Percentiles rank a stretch among this genome's conserved stretches.
Evolutionary conservation across 1,284 basidiomycete genomes (phyloP).

Genomic region (Cryptococcus neoformans): DNA sequence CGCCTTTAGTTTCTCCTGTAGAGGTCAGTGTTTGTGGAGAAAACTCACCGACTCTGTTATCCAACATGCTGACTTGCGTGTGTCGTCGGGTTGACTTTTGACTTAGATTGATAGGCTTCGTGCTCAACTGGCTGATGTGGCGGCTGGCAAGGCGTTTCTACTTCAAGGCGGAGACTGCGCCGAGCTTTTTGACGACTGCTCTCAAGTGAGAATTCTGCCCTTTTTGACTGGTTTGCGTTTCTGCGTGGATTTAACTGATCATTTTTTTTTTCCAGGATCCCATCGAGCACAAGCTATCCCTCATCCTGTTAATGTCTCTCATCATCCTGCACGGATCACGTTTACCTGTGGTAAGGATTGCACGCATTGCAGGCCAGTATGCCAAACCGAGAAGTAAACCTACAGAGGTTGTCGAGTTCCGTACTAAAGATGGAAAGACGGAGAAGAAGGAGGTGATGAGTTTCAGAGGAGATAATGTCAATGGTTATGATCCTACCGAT

Average conservation of each 20-base stretch:
- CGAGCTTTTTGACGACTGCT: slow-evolving; percentile 88
- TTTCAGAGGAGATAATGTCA: slow-evolving; percentile 89
- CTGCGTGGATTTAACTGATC: slow-evolving; percentile 81
- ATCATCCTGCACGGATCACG: slow-evolving; percentile 92
- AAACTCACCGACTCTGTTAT: not conserved
- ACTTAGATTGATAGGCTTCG: slow-evolving; percentile 79
- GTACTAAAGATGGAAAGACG: slow-evolving; percentile 52
- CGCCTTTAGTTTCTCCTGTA: slow-evolving; percentile 81
- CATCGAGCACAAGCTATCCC: slow-evolving; percentile 88
- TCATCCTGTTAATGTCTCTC: slow-evolving; percentile 92
- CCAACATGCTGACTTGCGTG: not conserved
- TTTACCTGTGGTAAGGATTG: slow-evolving; percentile 85
- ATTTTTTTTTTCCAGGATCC: slow-evolving; percentile 63
- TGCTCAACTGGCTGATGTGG: slow-evolving; percentile 72
- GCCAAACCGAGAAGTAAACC: slow-evolving; percentile 90
- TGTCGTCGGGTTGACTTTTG: not conserved
- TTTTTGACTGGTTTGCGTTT: not conserved
- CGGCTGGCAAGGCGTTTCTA: slow-evolving; percentile 85
- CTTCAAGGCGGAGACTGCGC: slow-evolving; percentile 97
- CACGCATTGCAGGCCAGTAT: slow-evolving; percentile 92
- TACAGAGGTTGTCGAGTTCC: slow-evolving; percentile 67
- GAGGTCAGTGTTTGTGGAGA: slow-evolving; percentile 59
- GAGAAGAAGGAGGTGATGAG: slow-evolving; percentile 44
- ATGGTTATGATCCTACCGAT: slow-evolving; percentile 68
- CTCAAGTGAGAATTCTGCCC: slow-evolving; percentile 58